Evolutionary conservation across 257 asterid species (phyloP), one percentile per base, ranked within the genome.

Genomic region (Leptodermis oblonga): DNA sequence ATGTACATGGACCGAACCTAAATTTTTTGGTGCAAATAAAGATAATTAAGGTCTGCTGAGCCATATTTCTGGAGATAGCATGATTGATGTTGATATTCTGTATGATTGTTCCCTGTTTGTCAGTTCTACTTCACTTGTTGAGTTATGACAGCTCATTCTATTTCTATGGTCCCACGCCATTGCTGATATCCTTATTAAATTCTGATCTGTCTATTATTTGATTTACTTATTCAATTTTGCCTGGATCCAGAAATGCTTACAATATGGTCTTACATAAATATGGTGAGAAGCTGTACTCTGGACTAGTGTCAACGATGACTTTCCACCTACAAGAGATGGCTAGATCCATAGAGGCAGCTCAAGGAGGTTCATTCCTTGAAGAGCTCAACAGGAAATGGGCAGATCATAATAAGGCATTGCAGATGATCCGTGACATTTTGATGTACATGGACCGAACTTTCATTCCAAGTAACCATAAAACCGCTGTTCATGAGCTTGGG

Each of bases 381-480:
- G 97, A 87, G 78, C 90, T 92, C 28, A 90, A 90, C 71, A 76
- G 84, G 68, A 87, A 86, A 76, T 92, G 98, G 98, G 70, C 73
- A 17, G 97, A 90, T 79, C 97, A 90, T 72, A 90, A 90, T 65
- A 85, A 85, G 77, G 95, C 96, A 66, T 72, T 92, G 77, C 92
- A 86, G 80, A 85, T 82, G 92, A 88, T 92, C 62, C 91, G 97
- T 15, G 95, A 90, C 82, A 86, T 92, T 71, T 73, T 92, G 69
- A 88, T 90, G 96, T 92, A 90, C 86, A 88, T 90, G 98, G 98
- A 92, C 78, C 73, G 94, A 65, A 92, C 97, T 65, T 89, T 87
- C 70, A 82, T 88, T 58, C 90, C 85, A 0, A 82, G 88, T 84
- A 79, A 76, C 73, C 87, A 80, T 71, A 90, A 86, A 78, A 86